Conservation (phyloP, 2,329 filamentous ascomycete species). For the Penicillium freii region DNA sequence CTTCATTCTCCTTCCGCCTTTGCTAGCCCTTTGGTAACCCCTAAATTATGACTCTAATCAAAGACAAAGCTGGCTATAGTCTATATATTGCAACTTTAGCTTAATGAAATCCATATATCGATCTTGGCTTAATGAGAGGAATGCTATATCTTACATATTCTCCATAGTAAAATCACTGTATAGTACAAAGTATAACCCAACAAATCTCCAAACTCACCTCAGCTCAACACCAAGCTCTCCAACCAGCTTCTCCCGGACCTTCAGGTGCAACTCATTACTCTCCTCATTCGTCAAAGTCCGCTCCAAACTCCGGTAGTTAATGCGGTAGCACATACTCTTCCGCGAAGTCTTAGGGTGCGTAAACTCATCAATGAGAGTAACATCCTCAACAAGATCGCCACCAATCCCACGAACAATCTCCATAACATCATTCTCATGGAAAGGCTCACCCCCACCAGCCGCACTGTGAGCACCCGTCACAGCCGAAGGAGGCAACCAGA, state of each 20-base stretch:
- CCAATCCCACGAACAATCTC: constrained; percentile 82
- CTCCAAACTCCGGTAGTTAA: constrained; percentile 92
- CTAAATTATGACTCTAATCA: not conserved
- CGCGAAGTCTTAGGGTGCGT: constrained; percentile 79
- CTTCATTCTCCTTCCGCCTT: constrained; percentile 8
- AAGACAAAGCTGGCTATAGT: not conserved
- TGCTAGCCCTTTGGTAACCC: not conserved
- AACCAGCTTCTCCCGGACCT: constrained; percentile 64
- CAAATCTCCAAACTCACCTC: constrained; percentile 48
- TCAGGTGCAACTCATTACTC: constrained; percentile 71
- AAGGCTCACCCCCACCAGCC: constrained; percentile 46
- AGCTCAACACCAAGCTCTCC: constrained; percentile 75
- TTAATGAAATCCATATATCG: not conserved
- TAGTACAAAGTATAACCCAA: constrained; percentile 15
- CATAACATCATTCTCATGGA: constrained; percentile 98
- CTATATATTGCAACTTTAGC: no score
- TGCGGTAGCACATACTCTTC: constrained; percentile 84
- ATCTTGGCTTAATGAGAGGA: not conserved
- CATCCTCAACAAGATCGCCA: constrained; percentile 84
- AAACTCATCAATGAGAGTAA: constrained; percentile 80
- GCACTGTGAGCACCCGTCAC: constrained; percentile 38
- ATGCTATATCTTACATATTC: constrained; percentile 20
- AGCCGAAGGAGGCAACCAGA: constrained; percentile 67
- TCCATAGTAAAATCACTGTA: constrained; percentile 7
- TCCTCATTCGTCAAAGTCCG: constrained; percentile 82